phyloP scores from a whole-genome alignment of 2,329 filamentous ascomycete genomes.

The Sarocladium oryzae region DNA sequence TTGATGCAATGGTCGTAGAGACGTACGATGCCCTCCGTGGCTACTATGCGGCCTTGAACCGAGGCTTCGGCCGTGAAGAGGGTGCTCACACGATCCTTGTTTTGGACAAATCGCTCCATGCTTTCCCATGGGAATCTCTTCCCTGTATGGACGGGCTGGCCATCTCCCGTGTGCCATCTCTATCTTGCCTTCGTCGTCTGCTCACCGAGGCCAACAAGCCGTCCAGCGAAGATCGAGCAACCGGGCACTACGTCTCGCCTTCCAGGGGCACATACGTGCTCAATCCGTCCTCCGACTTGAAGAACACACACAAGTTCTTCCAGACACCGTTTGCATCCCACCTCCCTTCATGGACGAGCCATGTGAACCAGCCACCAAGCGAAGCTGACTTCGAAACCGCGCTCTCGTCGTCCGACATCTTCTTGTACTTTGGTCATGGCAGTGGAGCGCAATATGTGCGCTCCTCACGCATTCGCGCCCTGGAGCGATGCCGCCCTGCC shows the following conservation, averaged over 20 bases:
- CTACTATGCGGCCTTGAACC: slow-evolving; percentile 56
- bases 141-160: slow-evolving; percentile 75
- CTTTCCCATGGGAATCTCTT: slow-evolving; percentile 93
- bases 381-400: slow-evolving; percentile 70
- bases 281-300: slow-evolving; percentile 81
- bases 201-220: slow-evolving; percentile 46
- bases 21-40: slow-evolving; percentile 75
- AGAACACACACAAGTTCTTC: slow-evolving; percentile 72
- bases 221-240: slow-evolving; percentile 13
- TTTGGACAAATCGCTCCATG: slow-evolving; percentile 83
- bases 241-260: slow-evolving; percentile 49
- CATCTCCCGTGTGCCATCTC: slow-evolving; percentile 81
- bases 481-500: slow-evolving; percentile 68
- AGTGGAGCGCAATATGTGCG: slow-evolving; percentile 93
- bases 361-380: slow-evolving; percentile 62
- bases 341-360: slow-evolving; percentile 62
- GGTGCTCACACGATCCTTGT: slow-evolving; percentile 75
- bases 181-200: slow-evolving; percentile 73
- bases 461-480: slow-evolving; percentile 69
- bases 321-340: slow-evolving; percentile 56
- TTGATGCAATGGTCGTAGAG: slow-evolving; percentile 84
- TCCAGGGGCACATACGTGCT: slow-evolving; percentile 69
- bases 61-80: slow-evolving; percentile 29
- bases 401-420: slow-evolving; percentile 60
- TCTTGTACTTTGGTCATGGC: slow-evolving; percentile 95